Conservation (phyloP, 2,329 filamentous ascomycete species). For the Sporothrix pseudoabietina region DNA sequence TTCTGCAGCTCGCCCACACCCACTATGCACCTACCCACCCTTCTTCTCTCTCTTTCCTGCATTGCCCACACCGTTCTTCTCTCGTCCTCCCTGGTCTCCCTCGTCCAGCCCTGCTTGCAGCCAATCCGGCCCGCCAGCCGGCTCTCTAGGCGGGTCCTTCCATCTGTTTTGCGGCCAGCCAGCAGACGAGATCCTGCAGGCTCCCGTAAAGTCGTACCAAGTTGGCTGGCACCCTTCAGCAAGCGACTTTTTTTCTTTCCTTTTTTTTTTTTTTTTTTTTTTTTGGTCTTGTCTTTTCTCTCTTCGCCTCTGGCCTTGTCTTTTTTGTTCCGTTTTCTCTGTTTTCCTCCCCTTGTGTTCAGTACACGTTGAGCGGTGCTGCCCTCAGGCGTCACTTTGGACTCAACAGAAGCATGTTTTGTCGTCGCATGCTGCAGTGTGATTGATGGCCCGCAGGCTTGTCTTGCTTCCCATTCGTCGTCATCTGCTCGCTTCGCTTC, state of each 20-base stretch:
- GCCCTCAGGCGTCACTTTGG: background rate
- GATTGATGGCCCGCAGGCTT: slow-evolving; percentile 2
- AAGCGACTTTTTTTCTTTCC: background rate
- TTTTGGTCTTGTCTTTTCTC: background rate
- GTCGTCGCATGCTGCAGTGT: slow-evolving; percentile 18
- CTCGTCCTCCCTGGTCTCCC: background rate
- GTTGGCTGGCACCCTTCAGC: slow-evolving; percentile 1
- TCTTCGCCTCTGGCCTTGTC: too few species aligned
- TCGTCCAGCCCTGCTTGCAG: background rate
- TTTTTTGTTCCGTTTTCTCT: background rate
- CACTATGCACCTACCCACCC: background rate
- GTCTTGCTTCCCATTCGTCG: background rate
- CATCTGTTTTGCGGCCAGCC: slow-evolving; percentile 28
- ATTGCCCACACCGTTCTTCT: background rate
- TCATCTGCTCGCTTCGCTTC: background rate
- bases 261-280: background rate
- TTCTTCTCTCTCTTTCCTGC: slow-evolving; percentile 9
- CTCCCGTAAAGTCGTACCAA: slow-evolving; percentile 28
- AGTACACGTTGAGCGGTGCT: background rate
- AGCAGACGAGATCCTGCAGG: slow-evolving; percentile 31
- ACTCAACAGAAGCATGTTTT: background rate
- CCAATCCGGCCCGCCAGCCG: slow-evolving; percentile 21
- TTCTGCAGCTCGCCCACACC: slow-evolving; percentile 17
- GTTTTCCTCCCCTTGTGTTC: background rate
- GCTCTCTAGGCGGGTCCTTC: slow-evolving; percentile 24